Percentiles rank a stretch among this genome's conserved stretches.
phyloP scores from a whole-genome alignment of 805 yeast genomes.

The Starmera dryadoides region DNA sequence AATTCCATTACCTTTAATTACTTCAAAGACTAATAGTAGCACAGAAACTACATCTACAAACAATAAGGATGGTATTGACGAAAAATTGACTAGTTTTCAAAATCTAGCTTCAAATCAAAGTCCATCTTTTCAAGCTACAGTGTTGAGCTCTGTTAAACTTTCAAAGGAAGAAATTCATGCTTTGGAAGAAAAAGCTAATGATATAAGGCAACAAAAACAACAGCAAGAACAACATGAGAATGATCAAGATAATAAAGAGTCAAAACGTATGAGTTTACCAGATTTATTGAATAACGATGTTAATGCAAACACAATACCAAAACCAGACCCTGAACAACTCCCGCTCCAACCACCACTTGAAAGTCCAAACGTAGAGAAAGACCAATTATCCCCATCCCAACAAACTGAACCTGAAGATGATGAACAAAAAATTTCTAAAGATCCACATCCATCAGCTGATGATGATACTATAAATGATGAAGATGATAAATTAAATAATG shows the following conservation, averaged over 20 bases:
- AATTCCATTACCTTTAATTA: constrained; percentile 51
- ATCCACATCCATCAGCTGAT: neutral
- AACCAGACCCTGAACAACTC: no score
- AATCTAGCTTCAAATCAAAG: constrained; percentile 1
- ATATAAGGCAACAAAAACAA: neutral
- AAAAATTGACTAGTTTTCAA: neutral
- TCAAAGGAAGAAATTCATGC: constrained; percentile 5
- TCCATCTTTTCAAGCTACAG: neutral
- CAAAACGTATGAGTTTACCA: neutral
- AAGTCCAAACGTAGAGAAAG: no score
- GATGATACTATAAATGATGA: neutral
- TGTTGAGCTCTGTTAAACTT: neutral
- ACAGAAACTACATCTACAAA: neutral
- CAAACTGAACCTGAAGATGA: neutral
- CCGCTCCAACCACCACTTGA: no score
- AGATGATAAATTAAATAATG: constrained; percentile 3
- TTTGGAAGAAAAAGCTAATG: constrained; percentile 3
- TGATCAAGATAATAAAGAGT: neutral
- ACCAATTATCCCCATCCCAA: no score
- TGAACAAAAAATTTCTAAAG: neutral
- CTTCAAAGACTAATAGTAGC: constrained; percentile 2
- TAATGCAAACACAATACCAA: no score
- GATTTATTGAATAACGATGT: no score
- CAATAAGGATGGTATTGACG: neutral
- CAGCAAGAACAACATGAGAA: neutral